Evolutionary conservation across 1,284 basidiomycete species (phyloP).

Genomic region (Cutaneotrichosporon spelunceum): DNA sequence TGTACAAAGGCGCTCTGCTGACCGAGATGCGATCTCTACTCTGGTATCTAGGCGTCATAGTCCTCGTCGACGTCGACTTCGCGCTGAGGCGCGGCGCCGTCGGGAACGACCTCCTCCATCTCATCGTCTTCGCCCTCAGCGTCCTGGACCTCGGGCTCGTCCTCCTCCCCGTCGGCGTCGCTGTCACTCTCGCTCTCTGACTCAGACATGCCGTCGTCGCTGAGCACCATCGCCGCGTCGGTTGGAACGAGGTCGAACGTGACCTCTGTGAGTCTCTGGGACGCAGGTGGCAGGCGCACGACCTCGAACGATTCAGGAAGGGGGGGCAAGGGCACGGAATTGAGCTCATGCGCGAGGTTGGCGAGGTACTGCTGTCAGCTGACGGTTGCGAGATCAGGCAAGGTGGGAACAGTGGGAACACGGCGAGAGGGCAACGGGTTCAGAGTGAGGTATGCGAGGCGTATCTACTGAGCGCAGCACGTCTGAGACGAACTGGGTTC

Average conservation of each 20-base stretch:
- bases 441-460: no score
- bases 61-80: conserved; percentile 45
- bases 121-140: conserved; percentile 38
- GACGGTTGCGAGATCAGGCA: not conserved
- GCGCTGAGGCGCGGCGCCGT: not conserved
- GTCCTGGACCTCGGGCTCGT: conserved; percentile 23
- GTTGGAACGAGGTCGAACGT: conserved; percentile 93
- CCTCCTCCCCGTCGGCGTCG: conserved; percentile 17
- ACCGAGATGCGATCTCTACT: not conserved
- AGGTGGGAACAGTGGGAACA: conserved; percentile 11
- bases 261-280: conserved; percentile 81
- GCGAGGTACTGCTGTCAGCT: conserved; percentile 69
- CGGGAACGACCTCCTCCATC: conserved; percentile 39
- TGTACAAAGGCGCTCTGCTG: not conserved
- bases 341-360: conserved; percentile 84
- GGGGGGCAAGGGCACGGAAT: conserved; percentile 79
- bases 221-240: conserved; percentile 56
- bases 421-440: not conserved
- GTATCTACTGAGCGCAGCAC: not conserved
- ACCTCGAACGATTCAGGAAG: conserved; percentile 90
- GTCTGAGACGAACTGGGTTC: no score
- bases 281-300: conserved; percentile 71
- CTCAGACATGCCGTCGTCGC: conserved; percentile 26
- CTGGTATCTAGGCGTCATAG: conserved; percentile 36
- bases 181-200: conserved; percentile 29